phyloP scores from a whole-genome alignment of 768 basidiomycete genomes.

The Galerina sulciceps region DNA sequence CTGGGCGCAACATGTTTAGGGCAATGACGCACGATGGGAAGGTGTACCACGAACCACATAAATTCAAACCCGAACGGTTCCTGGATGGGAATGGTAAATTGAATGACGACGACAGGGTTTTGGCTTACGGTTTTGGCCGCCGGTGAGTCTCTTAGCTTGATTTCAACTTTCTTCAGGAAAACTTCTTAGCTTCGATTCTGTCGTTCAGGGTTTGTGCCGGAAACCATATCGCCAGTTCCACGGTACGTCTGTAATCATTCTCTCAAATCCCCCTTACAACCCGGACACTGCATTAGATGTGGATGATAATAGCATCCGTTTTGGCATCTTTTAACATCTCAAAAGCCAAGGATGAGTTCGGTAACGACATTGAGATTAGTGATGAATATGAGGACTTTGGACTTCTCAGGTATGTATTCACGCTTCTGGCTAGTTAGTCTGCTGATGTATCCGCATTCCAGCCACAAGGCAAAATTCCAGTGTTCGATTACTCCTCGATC shows the following conservation, averaged over 20 bases:
- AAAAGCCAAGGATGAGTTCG: constrained; percentile 33
- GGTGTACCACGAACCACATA: constrained; percentile 34
- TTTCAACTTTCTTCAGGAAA: too few species aligned
- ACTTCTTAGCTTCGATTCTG: neutral
- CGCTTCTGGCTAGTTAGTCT: neutral
- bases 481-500: neutral
- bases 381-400: constrained; percentile 13
- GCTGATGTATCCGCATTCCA: neutral
- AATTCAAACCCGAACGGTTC: constrained; percentile 35
- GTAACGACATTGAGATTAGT: constrained; percentile 35
- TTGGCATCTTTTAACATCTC: constrained; percentile 37
- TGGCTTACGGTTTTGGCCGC: constrained; percentile 12
- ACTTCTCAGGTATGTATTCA: constrained; percentile 2
- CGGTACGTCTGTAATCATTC: neutral
- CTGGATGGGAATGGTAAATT: constrained; percentile 22
- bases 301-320: constrained; percentile 18
- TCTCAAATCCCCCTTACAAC: neutral
- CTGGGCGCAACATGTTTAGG: neutral
- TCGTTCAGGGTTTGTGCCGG: neutral
- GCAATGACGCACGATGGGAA: constrained; percentile 32
- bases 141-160: neutral
- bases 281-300: constrained; percentile 6
- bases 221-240: constrained; percentile 1
- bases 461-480: neutral
- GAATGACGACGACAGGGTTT: constrained; percentile 20